A percentile compares a stretch with the other conserved stretches of the same genome.
phyloP scores from a whole-genome alignment of 2,329 filamentous ascomycete genomes.

The Colletotrichum sp. region DNA sequence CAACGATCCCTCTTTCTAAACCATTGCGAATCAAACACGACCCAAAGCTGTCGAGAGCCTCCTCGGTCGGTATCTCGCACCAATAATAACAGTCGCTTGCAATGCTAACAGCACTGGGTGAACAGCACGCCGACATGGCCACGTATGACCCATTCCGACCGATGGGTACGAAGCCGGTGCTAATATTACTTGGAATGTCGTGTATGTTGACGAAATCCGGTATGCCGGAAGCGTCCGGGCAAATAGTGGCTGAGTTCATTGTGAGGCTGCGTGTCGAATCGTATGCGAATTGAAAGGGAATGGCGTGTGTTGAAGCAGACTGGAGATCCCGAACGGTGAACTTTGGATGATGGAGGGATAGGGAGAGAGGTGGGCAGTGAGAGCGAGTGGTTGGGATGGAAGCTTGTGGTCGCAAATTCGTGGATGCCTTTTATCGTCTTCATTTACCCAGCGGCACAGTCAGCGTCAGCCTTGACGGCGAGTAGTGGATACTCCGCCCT shows the following conservation, averaged over 20 bases:
- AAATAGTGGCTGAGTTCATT: not conserved
- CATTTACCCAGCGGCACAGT: not conserved
- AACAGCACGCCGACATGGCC: not conserved
- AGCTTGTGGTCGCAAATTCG: too few relatives aligned
- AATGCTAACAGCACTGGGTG: not conserved
- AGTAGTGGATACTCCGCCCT: rapidly evolving
- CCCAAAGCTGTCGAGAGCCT: not conserved
- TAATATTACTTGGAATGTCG: not conserved
- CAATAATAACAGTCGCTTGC: not conserved
- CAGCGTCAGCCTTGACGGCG: rapidly evolving
- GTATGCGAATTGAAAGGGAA: rapidly evolving
- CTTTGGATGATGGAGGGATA: too few relatives aligned
- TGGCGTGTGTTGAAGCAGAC: too few relatives aligned
- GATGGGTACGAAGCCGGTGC: not conserved
- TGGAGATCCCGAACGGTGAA: too few relatives aligned
- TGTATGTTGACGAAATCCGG: not conserved
- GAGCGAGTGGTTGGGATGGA: not conserved
- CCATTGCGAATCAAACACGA: not conserved
- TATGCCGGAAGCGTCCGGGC: not conserved
- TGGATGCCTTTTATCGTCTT: rapidly evolving
- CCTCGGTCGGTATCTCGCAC: not conserved
- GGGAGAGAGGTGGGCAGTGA: not conserved
- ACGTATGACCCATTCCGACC: not conserved
- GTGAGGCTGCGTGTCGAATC: not conserved
- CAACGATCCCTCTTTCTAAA: rapidly evolving